A percentile compares a stretch with the other conserved stretches of the same genome.
phyloP scores from a whole-genome alignment of 1,139 yeast genomes.

The Blastobotrys ciferrii region DNA sequence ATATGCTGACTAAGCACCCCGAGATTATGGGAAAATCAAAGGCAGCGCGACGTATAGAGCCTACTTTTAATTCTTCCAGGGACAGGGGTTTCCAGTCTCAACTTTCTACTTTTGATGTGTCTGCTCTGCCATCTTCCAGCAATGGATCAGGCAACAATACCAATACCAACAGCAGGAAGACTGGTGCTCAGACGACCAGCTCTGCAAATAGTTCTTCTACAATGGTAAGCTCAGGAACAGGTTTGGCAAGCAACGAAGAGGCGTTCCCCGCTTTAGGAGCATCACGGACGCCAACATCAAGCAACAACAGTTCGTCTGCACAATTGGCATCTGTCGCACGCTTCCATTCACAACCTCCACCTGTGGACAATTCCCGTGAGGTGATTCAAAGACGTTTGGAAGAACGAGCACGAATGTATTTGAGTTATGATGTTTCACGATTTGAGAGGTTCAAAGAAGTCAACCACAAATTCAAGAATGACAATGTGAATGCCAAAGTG shows the following conservation, averaged over 20 bases:
- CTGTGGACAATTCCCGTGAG: slow-evolving; percentile 47
- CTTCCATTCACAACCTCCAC: slow-evolving; percentile 28
- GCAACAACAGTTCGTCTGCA: slow-evolving; percentile 3
- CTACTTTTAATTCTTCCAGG: slow-evolving; percentile 22
- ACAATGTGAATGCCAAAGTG: slow-evolving; percentile 49
- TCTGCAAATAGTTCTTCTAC: too few species aligned
- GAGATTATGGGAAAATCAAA: slow-evolving; percentile 40
- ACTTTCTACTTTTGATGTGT: slow-evolving; percentile 49
- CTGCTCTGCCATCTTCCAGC: slow-evolving; percentile 19
- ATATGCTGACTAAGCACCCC: slow-evolving; percentile 82
- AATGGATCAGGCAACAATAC: not conserved
- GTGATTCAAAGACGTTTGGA: slow-evolving; percentile 65
- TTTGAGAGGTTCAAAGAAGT: slow-evolving; percentile 50
- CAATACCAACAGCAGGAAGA: slow-evolving; percentile 25
- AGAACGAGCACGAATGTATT: slow-evolving; percentile 65
- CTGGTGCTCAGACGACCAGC: too few species aligned
- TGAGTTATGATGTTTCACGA: slow-evolving; percentile 51
- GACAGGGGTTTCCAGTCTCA: slow-evolving; percentile 57
- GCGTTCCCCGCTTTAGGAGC: slow-evolving; percentile 33
- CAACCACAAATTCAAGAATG: slow-evolving; percentile 50
- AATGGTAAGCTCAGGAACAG: slow-evolving; percentile 23
- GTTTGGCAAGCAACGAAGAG: slow-evolving; percentile 19
- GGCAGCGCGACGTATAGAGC: slow-evolving; percentile 32
- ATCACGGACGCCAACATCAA: slow-evolving; percentile 2
- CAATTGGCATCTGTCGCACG: slow-evolving; percentile 23